phyloP scores from a whole-genome alignment of 1,284 basidiomycete species.

The Moesziomyces parantarcticus region DNA sequence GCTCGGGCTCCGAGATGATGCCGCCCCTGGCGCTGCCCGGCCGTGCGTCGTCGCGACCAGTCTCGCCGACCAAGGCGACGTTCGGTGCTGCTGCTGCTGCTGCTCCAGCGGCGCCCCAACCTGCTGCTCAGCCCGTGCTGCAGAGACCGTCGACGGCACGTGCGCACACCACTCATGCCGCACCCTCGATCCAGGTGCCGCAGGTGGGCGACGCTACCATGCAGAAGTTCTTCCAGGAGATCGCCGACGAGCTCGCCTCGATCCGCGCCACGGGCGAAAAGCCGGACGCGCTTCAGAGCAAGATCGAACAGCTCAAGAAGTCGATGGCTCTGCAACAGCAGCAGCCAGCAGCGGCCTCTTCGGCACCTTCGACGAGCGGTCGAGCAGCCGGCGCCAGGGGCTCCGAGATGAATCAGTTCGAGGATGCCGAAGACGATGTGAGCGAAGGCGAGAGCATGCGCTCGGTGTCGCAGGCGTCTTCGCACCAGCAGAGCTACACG shows the following conservation, averaged over 20 bases:
- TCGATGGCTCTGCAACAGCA: conserved; percentile 57
- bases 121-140: conserved; percentile 12
- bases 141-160: conserved; percentile 45
- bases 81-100: conserved; percentile 15
- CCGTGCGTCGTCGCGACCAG: conserved; percentile 44
- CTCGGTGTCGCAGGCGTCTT: conserved; percentile 47
- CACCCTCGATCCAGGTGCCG: conserved; percentile 51
- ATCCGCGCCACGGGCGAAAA: conserved; percentile 69
- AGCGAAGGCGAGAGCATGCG: conserved; percentile 50
- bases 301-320: conserved; percentile 68
- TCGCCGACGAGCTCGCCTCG: conserved; percentile 80
- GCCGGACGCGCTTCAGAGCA: conserved; percentile 70
- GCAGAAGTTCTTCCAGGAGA: conserved; percentile 82
- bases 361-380: conserved; percentile 2
- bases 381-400: conserved; percentile 19
- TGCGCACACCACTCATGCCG: conserved; percentile 50
- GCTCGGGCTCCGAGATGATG: conserved; percentile 40
- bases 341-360: conserved; percentile 16
- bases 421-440: conserved; percentile 72
- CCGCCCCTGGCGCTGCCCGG: conserved; percentile 38
- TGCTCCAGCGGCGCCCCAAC: conserved; percentile 10
- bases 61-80: conserved; percentile 43
- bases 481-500: conserved; percentile 49
- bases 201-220: conserved; percentile 75
- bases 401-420: conserved; percentile 69